Conservation (phyloP, 2,329 filamentous ascomycete species). For the Aspergillus puulaauensis region DNA sequence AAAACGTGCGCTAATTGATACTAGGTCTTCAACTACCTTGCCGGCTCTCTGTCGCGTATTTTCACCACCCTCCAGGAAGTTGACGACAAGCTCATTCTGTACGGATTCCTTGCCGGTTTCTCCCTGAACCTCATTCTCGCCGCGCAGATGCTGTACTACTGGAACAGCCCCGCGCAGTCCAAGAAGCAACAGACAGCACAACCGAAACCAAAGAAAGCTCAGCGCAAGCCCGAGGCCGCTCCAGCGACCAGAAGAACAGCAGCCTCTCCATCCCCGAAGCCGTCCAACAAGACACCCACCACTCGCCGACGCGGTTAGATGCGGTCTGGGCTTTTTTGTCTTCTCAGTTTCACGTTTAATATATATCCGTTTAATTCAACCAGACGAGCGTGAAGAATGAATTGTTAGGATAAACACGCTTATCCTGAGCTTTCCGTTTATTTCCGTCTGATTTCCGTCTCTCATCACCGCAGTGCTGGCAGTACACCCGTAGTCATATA, state of each 20-base stretch:
- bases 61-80: conserved; percentile 98
- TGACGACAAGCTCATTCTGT: conserved; percentile 92
- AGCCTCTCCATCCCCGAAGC: conserved; percentile 43
- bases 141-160: conserved; percentile 92
- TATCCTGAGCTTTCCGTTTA: too few species aligned
- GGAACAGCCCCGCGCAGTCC: conserved; percentile 63
- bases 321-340: conserved; percentile 3
- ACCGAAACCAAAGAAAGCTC: conserved; percentile 25
- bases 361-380: conserved; percentile 10
- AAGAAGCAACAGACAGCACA: conserved; percentile 29
- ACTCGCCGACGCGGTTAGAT: conserved; percentile 56
- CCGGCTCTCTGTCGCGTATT: conserved; percentile 88
- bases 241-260: conserved; percentile 39
- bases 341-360: conserved; percentile 10
- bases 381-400: not conserved
- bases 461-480: conserved; percentile 26
- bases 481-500: conserved; percentile 51
- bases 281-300: conserved; percentile 50
- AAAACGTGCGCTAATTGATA: not conserved
- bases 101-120: conserved; percentile 90
- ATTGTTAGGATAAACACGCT: not conserved
- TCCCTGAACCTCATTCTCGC: conserved; percentile 84
- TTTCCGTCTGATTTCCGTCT: not conserved
- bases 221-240: conserved; percentile 26
- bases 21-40: conserved; percentile 97